phyloP scores from a whole-genome alignment of 164 flowering plant genomes.

The Umbilicus rupestris region DNA sequence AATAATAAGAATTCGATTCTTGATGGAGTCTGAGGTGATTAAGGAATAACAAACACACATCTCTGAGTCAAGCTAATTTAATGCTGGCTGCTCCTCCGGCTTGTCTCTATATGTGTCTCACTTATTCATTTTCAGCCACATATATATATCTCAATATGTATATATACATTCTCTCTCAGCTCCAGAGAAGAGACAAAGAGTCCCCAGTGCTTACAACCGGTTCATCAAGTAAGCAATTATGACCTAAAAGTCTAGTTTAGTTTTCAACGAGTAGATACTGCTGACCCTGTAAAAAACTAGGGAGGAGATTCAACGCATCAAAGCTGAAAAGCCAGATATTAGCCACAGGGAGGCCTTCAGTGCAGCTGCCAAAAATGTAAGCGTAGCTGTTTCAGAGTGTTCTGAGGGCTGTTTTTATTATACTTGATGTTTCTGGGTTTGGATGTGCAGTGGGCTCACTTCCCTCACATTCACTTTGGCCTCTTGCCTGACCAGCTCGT shows the following conservation, averaged over 20 bases:
- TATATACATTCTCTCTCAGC: conserved; percentile 3
- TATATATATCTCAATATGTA: neutral
- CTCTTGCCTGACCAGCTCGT: conserved; percentile 77
- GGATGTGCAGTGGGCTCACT: conserved; percentile 83
- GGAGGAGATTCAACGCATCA: conserved; percentile 7
- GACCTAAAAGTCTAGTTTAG: neutral
- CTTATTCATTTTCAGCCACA: conserved; percentile 4
- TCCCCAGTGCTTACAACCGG: conserved; percentile 8
- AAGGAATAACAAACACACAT: neutral
- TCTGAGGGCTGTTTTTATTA: neutral
- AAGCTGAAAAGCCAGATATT: conserved; percentile 2
- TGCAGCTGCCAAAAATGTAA: conserved; percentile 8
- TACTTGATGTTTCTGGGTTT: neutral
- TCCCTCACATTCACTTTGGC: conserved; percentile 97
- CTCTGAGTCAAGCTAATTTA: conserved; percentile 4
- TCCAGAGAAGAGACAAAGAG: conserved; percentile 8
- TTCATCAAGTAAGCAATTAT: conserved; percentile 2
- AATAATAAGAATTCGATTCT: no score
- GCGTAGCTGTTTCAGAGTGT: neutral
- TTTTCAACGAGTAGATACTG: neutral
- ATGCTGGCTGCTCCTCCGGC: neutral
- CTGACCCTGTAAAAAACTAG: neutral
- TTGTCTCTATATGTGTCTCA: neutral
- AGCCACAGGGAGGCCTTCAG: conserved; percentile 7
- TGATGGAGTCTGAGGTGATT: no score